Conservation (phyloP, 768 basidiomycete species). For the Phallus indusiatus region DNA sequence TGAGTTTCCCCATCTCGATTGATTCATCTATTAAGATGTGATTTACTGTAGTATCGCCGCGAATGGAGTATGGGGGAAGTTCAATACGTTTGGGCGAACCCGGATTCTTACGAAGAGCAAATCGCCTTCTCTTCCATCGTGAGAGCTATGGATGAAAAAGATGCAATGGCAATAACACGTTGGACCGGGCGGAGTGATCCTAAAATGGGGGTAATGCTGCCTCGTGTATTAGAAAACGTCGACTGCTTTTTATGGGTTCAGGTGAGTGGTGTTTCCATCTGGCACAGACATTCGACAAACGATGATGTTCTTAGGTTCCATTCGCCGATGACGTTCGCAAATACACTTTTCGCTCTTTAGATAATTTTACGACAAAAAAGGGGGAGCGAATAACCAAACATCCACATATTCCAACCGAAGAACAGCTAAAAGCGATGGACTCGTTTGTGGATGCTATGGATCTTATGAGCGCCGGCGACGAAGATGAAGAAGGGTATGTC, state of each 20-base stretch:
- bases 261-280: conserved; percentile 32
- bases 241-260: conserved; percentile 82
- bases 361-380: conserved; percentile 60
- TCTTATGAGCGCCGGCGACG: conserved; percentile 65
- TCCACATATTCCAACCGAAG: conserved; percentile 71
- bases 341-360: conserved; percentile 78
- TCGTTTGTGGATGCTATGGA: conserved; percentile 85
- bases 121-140: conserved; percentile 82
- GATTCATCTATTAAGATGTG: neutral
- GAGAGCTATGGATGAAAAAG: conserved; percentile 64
- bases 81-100: conserved; percentile 76
- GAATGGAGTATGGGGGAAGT: conserved; percentile 80
- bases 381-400: conserved; percentile 69
- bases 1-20: conserved; percentile 22
- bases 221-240: conserved; percentile 50
- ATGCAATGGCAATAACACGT: conserved; percentile 69
- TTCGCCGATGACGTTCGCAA: conserved; percentile 91
- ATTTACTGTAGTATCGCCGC: conserved; percentile 56
- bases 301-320: conserved; percentile 55
- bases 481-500: conserved; percentile 64
- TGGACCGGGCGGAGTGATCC: conserved; percentile 78
- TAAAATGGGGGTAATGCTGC: conserved; percentile 74
- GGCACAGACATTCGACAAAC: neutral
- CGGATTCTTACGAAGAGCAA: conserved; percentile 55
- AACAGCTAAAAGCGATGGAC: conserved; percentile 77